These are phyloP conservation scores for Heliocybe sulcata DNA, from an alignment of 1,284 basidiomycete genomes.

Conservation along the genomic window DNA sequence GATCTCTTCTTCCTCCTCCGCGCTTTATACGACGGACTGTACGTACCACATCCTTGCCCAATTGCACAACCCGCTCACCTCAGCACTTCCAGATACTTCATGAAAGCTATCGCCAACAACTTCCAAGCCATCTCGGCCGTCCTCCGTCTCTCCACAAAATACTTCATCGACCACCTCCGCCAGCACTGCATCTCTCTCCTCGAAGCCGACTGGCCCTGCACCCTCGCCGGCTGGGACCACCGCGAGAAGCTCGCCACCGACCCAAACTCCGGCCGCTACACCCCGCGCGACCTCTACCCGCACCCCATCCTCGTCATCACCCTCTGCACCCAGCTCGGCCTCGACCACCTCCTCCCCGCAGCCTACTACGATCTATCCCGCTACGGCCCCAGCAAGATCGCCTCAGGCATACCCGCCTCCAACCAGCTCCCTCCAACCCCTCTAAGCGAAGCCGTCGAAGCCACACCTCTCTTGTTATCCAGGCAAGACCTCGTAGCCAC, in stretches of 20 bases:
- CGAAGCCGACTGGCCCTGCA: constrained; percentile 52
- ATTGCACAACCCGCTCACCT: no score
- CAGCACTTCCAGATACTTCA: constrained; percentile 29
- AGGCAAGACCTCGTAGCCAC: constrained; percentile 38
- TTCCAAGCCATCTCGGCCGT: constrained; percentile 52
- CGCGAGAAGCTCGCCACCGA: constrained; percentile 44
- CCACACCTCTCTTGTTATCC: constrained; percentile 27
- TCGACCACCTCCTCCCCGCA: constrained; percentile 48
- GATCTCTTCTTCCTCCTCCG: constrained; percentile 53
- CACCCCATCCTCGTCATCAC: constrained; percentile 61
- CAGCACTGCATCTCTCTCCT: constrained; percentile 49
- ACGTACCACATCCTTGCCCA: no score
- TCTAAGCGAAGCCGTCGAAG: constrained; percentile 13
- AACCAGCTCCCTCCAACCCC: constrained; percentile 6
- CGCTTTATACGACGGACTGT: constrained; percentile 54
- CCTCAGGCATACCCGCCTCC: constrained; percentile 32
- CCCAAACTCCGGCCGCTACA: constrained; percentile 30
- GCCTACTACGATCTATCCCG: constrained; percentile 69
- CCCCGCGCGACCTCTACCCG: constrained; percentile 36
- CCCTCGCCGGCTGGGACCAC: constrained; percentile 55
- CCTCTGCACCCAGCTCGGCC: constrained; percentile 54
- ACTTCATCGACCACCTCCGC: constrained; percentile 55
- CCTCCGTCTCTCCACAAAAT: constrained; percentile 62
- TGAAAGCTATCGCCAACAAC: constrained; percentile 36
- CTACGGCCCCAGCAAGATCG: constrained; percentile 62